These are phyloP conservation scores for Nicotiana rustica DNA, from an alignment of 305 asterid species.

Conservation along the genomic window DNA sequence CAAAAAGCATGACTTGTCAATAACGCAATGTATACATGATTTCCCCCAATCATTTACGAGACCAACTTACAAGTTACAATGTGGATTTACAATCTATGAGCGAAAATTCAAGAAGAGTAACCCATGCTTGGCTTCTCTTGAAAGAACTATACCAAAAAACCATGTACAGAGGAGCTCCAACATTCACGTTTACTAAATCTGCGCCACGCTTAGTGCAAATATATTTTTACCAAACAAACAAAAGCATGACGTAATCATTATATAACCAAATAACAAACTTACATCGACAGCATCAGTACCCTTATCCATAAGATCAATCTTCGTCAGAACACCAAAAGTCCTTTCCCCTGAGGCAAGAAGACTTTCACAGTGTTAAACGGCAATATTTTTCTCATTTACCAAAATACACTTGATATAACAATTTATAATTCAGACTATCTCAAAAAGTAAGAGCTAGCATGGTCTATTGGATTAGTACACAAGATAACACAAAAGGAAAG, in stretches of 20 bases:
- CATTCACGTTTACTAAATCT: not conserved
- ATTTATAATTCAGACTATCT: not conserved
- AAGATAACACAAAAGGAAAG: not conserved
- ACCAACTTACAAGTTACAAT: not conserved
- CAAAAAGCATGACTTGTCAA: not conserved
- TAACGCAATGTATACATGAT: not conserved
- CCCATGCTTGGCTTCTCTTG: not conserved
- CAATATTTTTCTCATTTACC: not conserved
- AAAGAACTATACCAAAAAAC: not conserved
- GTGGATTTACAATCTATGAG: not conserved
- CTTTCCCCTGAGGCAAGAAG: constrained; percentile 81
- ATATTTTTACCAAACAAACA: constrained; percentile 7
- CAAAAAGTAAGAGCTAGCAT: not conserved
- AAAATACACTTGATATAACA: constrained; percentile 31
- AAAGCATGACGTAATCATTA: not conserved
- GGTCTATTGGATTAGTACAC: not conserved
- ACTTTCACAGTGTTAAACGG: constrained; percentile 29
- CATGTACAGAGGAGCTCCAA: not conserved
- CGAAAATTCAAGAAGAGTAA: not conserved
- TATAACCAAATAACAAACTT: constrained; percentile 47
- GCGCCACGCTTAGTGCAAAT: not conserved
- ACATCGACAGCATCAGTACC: constrained; percentile 99
- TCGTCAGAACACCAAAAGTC: constrained; percentile 94
- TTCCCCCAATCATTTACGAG: not conserved
- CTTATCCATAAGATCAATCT: constrained; percentile 99